Evolutionary conservation across 2,329 filamentous ascomycete species (phyloP).

Genomic region (Alternaria consortialis): DNA sequence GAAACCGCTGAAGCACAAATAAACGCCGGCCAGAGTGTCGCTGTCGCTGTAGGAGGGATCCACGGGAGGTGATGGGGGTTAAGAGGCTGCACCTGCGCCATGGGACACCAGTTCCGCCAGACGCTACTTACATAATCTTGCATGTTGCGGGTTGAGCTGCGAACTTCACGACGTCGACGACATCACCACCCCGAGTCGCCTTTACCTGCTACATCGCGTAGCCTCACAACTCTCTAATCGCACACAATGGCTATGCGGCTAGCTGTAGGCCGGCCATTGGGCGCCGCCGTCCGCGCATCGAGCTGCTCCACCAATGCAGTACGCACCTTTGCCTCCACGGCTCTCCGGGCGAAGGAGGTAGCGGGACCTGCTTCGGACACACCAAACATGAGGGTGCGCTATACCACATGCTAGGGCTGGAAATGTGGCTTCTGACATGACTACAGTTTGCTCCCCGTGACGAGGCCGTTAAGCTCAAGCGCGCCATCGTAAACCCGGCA

Average conservation of each 20-base stretch:
- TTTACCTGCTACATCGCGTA: constrained; percentile 36
- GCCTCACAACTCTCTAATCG: constrained; percentile 26
- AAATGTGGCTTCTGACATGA: constrained; percentile 27
- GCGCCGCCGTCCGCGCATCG: constrained; percentile 47
- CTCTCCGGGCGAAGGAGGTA: constrained; percentile 55
- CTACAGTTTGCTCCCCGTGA: constrained; percentile 55
- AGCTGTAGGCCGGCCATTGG: constrained; percentile 52
- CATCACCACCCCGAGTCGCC: constrained; percentile 32
- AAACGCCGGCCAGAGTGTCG: constrained; percentile 45
- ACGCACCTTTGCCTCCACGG: constrained; percentile 56
- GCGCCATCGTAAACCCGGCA: constrained; percentile 84
- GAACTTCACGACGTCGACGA: constrained; percentile 37
- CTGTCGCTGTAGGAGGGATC: constrained; percentile 29
- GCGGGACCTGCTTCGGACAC: constrained; percentile 53
- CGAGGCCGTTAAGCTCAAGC: constrained; percentile 68
- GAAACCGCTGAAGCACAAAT: constrained; percentile 32
- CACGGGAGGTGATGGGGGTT: constrained; percentile 32
- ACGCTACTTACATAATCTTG: constrained; percentile 27
- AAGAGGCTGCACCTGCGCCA: constrained; percentile 34
- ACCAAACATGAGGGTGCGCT: constrained; percentile 57
- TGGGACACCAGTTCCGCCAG: constrained; percentile 24
- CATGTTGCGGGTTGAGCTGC: constrained; percentile 20
- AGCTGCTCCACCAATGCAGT: constrained; percentile 42
- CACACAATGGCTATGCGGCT: constrained; percentile 54
- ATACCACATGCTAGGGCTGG: not conserved